Evolutionary conservation across 1,139 yeast species (phyloP), one percentile per base, ranked within the genome.

Genomic region (Geotrichum klebahnii): DNA sequence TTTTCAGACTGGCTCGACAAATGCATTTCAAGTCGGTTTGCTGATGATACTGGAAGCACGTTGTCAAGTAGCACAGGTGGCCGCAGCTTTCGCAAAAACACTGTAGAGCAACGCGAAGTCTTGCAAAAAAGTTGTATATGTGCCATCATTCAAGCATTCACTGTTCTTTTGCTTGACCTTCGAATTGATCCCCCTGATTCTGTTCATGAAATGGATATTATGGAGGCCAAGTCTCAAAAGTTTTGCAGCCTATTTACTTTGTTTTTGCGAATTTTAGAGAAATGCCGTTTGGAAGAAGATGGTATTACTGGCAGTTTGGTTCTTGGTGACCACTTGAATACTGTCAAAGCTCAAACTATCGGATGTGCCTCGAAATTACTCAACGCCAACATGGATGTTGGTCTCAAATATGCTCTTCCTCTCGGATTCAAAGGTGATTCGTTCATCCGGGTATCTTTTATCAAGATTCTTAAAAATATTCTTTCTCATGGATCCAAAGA

Each of bases 231-330:
- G 57, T 79, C 80, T 41, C 77, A 83, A 48, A 75, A 80, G 2
- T 87, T 87, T 65, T 82, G 84, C 4, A 81, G 81, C 55, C 83
- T 82, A 59, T 87, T 87, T 65, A 80, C 84, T 38, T 69, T 85
- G 23, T 78, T 87, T 52, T 75, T 85, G 59, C 80, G 84, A 60
- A 81, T 87, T n/a, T 71, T 87, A 46, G 90, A 86, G 58, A 79
- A 80, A 63, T 77, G 79, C 56, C 76, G 67, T 33, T 52, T 48
- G 2, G 61, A 57, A 29, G 65, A 59, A n/a, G 53, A 43, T 9
- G 43, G 43, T 32, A 52, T 53, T 6, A 36, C 50, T 17, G 48
- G 50, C 9, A 42, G 48, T 16, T 42, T 53, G 2, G 17, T 19
- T 3, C 44, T 54, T 24, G 53, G 52, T 10, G 60, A 82, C 59